These are phyloP conservation scores for Leccinum fallax DNA, from an alignment of 1,284 basidiomycete genomes.

Conservation along the genomic window DNA sequence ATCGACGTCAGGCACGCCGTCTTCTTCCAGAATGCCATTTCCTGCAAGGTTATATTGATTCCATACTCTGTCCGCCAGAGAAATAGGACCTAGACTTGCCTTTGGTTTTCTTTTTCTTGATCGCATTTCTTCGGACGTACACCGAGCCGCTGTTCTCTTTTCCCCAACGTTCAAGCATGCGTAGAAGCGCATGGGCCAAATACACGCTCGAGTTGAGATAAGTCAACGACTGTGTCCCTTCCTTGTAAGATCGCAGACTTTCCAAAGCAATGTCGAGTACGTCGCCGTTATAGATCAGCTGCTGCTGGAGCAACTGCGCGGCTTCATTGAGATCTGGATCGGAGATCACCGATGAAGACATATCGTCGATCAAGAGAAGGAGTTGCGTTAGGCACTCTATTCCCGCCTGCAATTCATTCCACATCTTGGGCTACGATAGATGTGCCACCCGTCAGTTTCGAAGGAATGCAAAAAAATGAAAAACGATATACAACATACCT, in stretches of 20 bases:
- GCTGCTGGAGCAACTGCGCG: slow-evolving; percentile 80
- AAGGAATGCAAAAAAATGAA: slow-evolving; percentile 6
- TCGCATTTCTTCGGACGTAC: slow-evolving; percentile 73
- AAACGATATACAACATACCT: slow-evolving; percentile 50
- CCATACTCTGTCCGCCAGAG: slow-evolving; percentile 15
- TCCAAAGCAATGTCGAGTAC: slow-evolving; percentile 85
- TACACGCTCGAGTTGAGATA: slow-evolving; percentile 86
- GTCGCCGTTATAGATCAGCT: slow-evolving; percentile 92
- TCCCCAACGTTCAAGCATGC: slow-evolving; percentile 86
- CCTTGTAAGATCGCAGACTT: slow-evolving; percentile 74
- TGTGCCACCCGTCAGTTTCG: slow-evolving; percentile 15
- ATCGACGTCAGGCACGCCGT: slow-evolving; percentile 66
- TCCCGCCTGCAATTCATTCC: slow-evolving; percentile 94
- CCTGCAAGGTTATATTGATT: slow-evolving; percentile 26
- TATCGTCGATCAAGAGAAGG: slow-evolving; percentile 77
- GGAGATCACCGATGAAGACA: slow-evolving; percentile 47
- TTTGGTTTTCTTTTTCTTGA: slow-evolving; percentile 53
- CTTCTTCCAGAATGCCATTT: slow-evolving; percentile 51
- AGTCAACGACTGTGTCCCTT: slow-evolving; percentile 66
- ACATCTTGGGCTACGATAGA: slow-evolving; percentile 71
- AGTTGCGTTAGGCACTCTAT: slow-evolving; percentile 91
- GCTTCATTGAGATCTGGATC: slow-evolving; percentile 67
- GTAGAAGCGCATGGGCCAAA: slow-evolving; percentile 79
- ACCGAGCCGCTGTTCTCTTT: slow-evolving; percentile 65
- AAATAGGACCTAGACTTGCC: slow-evolving; percentile 36